Conservation (phyloP, 441 rosid genomes). For the Jatropha multifida region DNA sequence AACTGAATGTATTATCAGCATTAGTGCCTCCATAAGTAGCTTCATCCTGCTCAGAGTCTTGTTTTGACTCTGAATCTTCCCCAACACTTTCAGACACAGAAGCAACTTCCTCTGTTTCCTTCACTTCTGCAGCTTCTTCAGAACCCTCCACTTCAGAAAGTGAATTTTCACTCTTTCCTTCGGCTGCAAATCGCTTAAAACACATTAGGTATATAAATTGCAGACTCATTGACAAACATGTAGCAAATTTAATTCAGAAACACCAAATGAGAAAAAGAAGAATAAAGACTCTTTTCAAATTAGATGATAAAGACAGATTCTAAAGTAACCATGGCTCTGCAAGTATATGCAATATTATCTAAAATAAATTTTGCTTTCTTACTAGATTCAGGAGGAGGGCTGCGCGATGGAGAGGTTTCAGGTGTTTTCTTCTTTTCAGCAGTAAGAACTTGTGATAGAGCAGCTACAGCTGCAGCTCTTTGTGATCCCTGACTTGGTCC, state of each 20-base stretch:
- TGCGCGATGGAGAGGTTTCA: constrained; percentile 63
- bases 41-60: constrained; percentile 42
- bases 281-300: not conserved
- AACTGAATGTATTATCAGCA: constrained; percentile 55
- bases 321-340: constrained; percentile 6
- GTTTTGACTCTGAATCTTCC: constrained; percentile 42
- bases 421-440: constrained; percentile 83
- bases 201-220: constrained; percentile 16
- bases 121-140: constrained; percentile 44
- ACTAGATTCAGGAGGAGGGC: constrained; percentile 69
- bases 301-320: not conserved
- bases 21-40: constrained; percentile 33
- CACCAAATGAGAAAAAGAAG: not conserved
- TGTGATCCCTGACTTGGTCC: constrained; percentile 72
- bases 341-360: not conserved
- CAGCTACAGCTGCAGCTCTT: constrained; percentile 99
- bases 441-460: constrained; percentile 90
- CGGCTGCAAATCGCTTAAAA: constrained; percentile 37
- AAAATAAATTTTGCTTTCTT: constrained; percentile 27
- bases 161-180: constrained; percentile 37
- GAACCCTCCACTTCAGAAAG: constrained; percentile 38
- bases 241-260: constrained; percentile 16
- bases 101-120: constrained; percentile 50
- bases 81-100: constrained; percentile 44
- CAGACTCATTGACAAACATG: not conserved